phyloP scores from a whole-genome alignment of 495 filamentous ascomycete genomes.

The Talaromyces thailandensis region DNA sequence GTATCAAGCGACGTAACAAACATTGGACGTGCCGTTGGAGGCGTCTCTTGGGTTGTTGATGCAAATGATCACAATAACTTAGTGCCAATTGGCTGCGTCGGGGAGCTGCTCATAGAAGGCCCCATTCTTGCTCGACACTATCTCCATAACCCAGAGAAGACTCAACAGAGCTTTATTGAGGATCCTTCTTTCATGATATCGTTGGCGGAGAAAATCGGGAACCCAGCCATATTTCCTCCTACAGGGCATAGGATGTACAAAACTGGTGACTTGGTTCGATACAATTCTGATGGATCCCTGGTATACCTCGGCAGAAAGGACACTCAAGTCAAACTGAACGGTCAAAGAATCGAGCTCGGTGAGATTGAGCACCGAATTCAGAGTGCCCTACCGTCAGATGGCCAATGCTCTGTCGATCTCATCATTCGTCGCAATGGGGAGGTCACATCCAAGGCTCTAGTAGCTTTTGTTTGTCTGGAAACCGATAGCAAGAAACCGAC shows the following conservation, averaged over 20 bases:
- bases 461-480: slow-evolving; percentile 22
- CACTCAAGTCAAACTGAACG: slow-evolving; percentile 32
- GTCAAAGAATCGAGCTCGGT: slow-evolving; percentile 35
- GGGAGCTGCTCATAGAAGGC: slow-evolving; percentile 56
- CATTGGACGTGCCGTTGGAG: slow-evolving; percentile 19
- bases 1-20: slow-evolving; percentile 6
- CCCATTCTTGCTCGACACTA: slow-evolving; percentile 44
- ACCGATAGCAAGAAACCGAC: background rate
- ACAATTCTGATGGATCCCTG: slow-evolving; percentile 39
- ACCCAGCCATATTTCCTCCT: background rate
- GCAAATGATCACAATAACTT: slow-evolving; percentile 41
- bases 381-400: slow-evolving; percentile 8
- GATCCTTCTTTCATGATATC: slow-evolving; percentile 35
- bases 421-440: slow-evolving; percentile 11
- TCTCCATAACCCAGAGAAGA: slow-evolving; percentile 31
- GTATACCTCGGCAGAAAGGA: slow-evolving; percentile 38
- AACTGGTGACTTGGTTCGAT: slow-evolving; percentile 47
- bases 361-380: slow-evolving; percentile 34
- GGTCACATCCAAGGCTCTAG: slow-evolving; percentile 9
- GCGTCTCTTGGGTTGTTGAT: slow-evolving; percentile 47
- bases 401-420: slow-evolving; percentile 17
- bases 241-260: slow-evolving; percentile 19
- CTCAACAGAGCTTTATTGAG: slow-evolving; percentile 35
- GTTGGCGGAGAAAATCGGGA: background rate
- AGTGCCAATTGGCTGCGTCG: slow-evolving; percentile 47